Evolutionary conservation across 129 eudicot species (phyloP), one percentile per base, ranked within the genome.

Genomic region (Calendula officinalis): DNA sequence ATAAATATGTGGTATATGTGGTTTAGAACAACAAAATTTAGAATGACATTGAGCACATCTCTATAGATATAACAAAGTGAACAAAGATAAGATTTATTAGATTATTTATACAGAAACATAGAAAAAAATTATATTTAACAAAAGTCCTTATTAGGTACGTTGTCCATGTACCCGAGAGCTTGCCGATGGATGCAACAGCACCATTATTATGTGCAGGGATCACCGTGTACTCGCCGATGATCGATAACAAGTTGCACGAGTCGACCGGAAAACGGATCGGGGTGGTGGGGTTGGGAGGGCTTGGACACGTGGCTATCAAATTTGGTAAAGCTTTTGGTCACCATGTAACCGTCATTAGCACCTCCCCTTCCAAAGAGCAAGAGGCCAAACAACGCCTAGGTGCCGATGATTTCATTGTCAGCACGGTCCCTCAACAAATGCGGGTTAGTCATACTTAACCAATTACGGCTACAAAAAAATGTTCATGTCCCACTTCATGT

Each of bases 141-240:
- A 39, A 51, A 17, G 7, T 34, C 0, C 6, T 8, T 50, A 16
- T 68, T 43, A 89, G 96, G 65, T 89, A 77, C 44, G 94, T 89
- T n/a, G 82, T 76, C 3, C 84, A 74, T 15, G 68, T 92, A 12
- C 98, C 98, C 0, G 91, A 92, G 8, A 81, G 52, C 68, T 37
- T 88, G 54, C 82, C 96, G 0, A 79, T 88, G 92, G 89, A 92
- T 17, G 85, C 86, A 30, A 83, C 91, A 5, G 92, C 99, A 35
- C 99, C 99, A 0, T 70, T 92, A 5, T 47, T 92, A 53, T 92
- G 98, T 73, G 96, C 98, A 1, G 98, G 98, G 32, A 77, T 92
- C n/a, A 92, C 98, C 3, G 91, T 88, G 51, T 92, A 62, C 56
- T 37, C 81, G 43, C 92, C 92, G 0, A 78, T 85, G 79, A 70